Conservation (phyloP, 2,329 filamentous ascomycete genomes). For the Lachnellula arida region DNA sequence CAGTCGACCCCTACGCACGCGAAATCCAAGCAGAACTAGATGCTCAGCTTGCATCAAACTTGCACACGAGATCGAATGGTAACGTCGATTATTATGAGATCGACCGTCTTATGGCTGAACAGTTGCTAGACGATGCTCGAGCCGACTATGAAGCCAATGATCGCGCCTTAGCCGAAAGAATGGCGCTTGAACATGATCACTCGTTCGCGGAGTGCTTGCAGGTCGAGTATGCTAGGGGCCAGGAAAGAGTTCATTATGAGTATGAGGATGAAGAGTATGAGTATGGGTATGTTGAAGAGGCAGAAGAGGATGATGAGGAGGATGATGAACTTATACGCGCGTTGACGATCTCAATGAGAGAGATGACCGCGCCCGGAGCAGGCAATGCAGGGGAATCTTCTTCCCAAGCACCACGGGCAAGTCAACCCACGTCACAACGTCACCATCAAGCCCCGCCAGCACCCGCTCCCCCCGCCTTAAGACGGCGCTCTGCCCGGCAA, state of each 20-base stretch:
- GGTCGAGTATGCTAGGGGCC: not conserved
- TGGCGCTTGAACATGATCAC: not conserved
- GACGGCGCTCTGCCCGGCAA: not conserved
- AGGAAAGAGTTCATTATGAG: not conserved
- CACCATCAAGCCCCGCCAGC: not conserved
- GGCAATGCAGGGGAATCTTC: too few relatives aligned
- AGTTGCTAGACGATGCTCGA: not conserved
- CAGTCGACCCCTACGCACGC: not conserved
- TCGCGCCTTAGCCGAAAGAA: not conserved
- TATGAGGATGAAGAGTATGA: too few relatives aligned
- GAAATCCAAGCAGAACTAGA: not conserved
- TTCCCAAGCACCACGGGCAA: too few relatives aligned
- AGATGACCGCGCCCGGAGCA: too few relatives aligned
- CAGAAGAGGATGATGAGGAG: too few relatives aligned
- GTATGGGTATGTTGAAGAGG: too few relatives aligned
- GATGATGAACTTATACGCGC: too few relatives aligned
- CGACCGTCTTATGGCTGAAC: not conserved
- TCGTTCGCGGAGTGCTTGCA: too few relatives aligned
- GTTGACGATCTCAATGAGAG: too few relatives aligned
- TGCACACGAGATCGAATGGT: too few relatives aligned
- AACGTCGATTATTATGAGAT: not conserved
- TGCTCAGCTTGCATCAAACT: not conserved
- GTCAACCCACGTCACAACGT: too few relatives aligned
- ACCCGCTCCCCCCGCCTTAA: not conserved
- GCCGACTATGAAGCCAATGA: not conserved